phyloP scores from a whole-genome alignment of 164 flowering plant species.

The Sedum album region DNA sequence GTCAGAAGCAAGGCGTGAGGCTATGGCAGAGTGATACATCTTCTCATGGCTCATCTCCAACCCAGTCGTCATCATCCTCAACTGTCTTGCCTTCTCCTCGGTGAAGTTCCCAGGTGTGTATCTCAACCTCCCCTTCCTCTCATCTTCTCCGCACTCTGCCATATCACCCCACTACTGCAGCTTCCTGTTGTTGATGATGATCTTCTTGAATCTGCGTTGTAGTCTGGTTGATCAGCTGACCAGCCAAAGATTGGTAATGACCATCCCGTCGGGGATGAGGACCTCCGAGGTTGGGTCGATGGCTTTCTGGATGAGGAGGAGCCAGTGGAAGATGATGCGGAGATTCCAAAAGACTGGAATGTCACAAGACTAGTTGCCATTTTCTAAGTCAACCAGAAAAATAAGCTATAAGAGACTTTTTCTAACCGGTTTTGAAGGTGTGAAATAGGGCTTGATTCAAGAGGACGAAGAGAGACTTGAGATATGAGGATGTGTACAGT shows the following conservation, averaged over 20 bases:
- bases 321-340: no score
- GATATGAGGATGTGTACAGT: background rate
- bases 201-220: conserved; percentile 40
- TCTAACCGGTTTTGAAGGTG: background rate
- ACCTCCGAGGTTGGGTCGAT: conserved; percentile 4
- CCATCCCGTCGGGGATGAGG: conserved; percentile 54
- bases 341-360: no score
- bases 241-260: conserved; percentile 65
- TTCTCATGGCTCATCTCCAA: conserved; percentile 48
- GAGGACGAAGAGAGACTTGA: no score
- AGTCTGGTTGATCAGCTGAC: conserved; percentile 66
- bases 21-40: no score
- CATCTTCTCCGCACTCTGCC: conserved; percentile 13
- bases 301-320: background rate
- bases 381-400: background rate
- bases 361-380: no score
- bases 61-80: conserved; percentile 34
- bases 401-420: background rate
- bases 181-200: background rate
- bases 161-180: background rate
- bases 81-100: conserved; percentile 85
- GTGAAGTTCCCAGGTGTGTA: conserved; percentile 58
- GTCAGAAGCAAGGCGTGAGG: conserved; percentile 79
- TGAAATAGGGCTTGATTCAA: no score
- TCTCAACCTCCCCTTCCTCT: conserved; percentile 13